phyloP scores from a whole-genome alignment of 805 yeast genomes.

The Lipomyces spencermartinsiae region DNA sequence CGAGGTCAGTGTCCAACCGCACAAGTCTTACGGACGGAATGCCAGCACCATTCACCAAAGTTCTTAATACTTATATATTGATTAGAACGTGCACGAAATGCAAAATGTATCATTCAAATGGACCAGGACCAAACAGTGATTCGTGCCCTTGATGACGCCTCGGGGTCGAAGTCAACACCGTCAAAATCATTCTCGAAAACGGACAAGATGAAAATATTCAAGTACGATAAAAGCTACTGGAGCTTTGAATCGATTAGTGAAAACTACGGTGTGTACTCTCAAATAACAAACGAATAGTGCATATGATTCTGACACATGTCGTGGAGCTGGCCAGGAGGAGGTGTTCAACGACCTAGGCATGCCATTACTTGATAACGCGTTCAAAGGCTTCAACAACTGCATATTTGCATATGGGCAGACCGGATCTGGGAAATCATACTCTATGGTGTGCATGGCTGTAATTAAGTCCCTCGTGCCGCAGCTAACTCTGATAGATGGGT shows the following conservation, averaged over 20 bases:
- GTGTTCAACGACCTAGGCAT: constrained; percentile 64
- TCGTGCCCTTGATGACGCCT: constrained; percentile 15
- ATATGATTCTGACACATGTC: background rate
- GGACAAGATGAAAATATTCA: constrained; percentile 33
- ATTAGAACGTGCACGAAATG: constrained; percentile 27
- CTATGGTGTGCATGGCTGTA: constrained; percentile 64
- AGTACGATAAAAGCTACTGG: constrained; percentile 27
- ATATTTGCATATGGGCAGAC: constrained; percentile 85
- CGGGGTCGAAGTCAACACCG: constrained; percentile 1
- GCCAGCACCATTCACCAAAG: background rate
- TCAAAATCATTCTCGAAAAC: constrained; percentile 13
- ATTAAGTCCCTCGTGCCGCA: background rate
- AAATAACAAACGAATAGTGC: constrained; percentile 41
- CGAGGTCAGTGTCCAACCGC: constrained; percentile 36
- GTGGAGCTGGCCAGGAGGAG: constrained; percentile 53
- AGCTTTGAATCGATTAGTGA: constrained; percentile 40
- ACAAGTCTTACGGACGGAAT: background rate
- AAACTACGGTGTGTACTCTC: constrained; percentile 49
- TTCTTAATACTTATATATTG: background rate
- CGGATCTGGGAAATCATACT: constrained; percentile 81
- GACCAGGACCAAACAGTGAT: constrained; percentile 26
- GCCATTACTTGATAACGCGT: constrained; percentile 64
- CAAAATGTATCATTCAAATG: constrained; percentile 33
- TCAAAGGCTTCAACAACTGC: constrained; percentile 75
- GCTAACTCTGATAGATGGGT: constrained; percentile 52